A percentile compares a stretch with the other conserved stretches of the same genome.
phyloP scores from a whole-genome alignment of 352 stramenopile genomes.

The Pythium myriotylum region DNA sequence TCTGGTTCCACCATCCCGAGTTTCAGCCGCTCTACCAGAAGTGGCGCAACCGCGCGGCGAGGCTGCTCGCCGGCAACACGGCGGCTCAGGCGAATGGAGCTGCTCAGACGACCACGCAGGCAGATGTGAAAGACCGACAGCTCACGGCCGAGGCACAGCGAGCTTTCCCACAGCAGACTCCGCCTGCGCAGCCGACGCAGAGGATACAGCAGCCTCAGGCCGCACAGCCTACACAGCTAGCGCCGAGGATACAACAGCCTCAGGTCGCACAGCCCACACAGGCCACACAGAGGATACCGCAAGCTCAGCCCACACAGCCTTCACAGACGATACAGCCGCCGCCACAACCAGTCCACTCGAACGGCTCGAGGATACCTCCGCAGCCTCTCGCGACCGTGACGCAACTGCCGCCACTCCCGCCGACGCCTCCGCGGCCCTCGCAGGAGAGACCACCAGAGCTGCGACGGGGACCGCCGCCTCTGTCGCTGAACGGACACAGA shows the following conservation, averaged over 20 bases:
- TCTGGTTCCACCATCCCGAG: constrained; percentile 72
- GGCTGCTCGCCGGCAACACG: constrained; percentile 1
- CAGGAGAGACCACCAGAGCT: constrained; percentile 1
- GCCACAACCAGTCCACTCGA: background rate
- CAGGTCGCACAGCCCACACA: background rate
- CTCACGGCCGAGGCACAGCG: constrained; percentile 12
- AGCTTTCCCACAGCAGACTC: background rate
- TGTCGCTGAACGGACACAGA: background rate
- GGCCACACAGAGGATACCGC: background rate
- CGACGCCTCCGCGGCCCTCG: constrained; percentile 16
- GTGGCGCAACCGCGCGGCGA: constrained; percentile 30
- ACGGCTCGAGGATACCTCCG: constrained; percentile 4
- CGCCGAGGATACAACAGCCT: background rate
- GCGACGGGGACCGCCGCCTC: background rate
- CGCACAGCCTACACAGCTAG: background rate
- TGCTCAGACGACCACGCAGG: constrained; percentile 7
- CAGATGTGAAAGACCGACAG: constrained; percentile 22
- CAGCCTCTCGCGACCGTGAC: background rate
- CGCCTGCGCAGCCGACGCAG: constrained; percentile 2
- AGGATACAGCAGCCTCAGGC: background rate
- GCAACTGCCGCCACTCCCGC: constrained; percentile 5
- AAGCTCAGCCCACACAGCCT: background rate
- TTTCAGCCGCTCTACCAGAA: constrained; percentile 65
- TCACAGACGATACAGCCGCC: too few relatives aligned
- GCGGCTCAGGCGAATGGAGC: too few relatives aligned